Base-by-base conservation (phyloP, 2,329 filamentous ascomycete genomes). In the Xylariaceae sp. region DNA sequence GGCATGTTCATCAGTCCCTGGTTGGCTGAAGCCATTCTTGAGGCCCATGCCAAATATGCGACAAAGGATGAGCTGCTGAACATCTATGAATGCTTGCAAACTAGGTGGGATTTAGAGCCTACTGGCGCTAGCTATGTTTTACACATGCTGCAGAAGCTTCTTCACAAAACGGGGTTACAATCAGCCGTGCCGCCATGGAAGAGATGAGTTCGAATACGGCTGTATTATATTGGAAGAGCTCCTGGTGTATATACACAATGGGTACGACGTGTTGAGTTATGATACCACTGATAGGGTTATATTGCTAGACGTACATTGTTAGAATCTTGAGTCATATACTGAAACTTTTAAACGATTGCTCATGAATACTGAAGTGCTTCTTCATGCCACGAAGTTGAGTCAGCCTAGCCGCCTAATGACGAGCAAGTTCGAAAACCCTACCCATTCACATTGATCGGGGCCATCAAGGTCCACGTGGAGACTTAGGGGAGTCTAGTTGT, bases 21-120 rank as follows among this genome's bases (percentile, higher is more conserved):
- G 85, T 74, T 89, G 65, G 81, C 81, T 48, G 77, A 83, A 47
- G 85, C 83, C 77, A 77, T 80, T 0, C 70, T 91, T 44, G 76
- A 79, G 50, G 88, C 89, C 2, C 89, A 89, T 70, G 78, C 80
- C 61, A 82, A 79, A 62, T 87, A 84, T 67, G 77, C 78, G n/a
- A 75, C 79, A 1, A 71, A 72, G 18, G 76, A 81, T 9, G 74
- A 77, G 37, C 78, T 87, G 51, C 61, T 85, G 60, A 74, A 79
- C 48, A 80, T 83, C 2, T 91, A 82, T 66, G 76, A 79, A 23
- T 71, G 73, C 23, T 68, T 86, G 58, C 75, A 74, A 42, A 65
- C 71, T 47, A 74, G 80, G 42, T 85, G 82, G 80, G 67, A 76
- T 13, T 71, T 80, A 47, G 69, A 73, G 2, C 57, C 70, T 11